Conservation (phyloP, 345 rosid species). For the Nephelium lappaceum region DNA sequence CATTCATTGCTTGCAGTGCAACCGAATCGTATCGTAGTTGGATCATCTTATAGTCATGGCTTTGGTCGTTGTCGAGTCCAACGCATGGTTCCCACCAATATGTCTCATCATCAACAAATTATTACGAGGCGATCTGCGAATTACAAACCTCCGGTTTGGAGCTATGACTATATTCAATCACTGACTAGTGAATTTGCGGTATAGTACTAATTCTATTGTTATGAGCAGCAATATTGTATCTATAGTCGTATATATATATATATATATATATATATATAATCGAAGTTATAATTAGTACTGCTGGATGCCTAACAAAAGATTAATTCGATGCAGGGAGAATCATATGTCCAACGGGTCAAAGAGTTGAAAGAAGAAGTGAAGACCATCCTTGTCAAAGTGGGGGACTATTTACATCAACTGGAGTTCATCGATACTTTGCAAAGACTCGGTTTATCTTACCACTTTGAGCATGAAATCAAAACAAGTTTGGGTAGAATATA, state of each 20-base stretch:
- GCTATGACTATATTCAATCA: conserved; percentile 35
- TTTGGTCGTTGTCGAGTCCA: neutral
- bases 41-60: neutral
- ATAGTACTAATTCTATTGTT: neutral
- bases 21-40: neutral
- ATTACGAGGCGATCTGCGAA: conserved; percentile 35
- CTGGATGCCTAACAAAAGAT: too few species aligned
- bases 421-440: conserved; percentile 37
- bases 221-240: too few species aligned
- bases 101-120: neutral
- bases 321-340: conserved; percentile 16
- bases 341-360: neutral
- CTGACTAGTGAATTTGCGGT: conserved; percentile 26
- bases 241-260: too few species aligned
- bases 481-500: conserved; percentile 11
- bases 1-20: neutral
- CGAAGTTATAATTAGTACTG: too few species aligned
- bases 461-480: conserved; percentile 29
- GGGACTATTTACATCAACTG: conserved; percentile 17
- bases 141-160: conserved; percentile 34
- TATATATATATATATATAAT: too few species aligned
- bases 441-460: conserved; percentile 43
- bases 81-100: neutral
- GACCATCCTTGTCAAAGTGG: neutral
- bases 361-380: conserved; percentile 16